A percentile compares a stretch with the other conserved stretches of the same genome.
These are phyloP conservation scores for Solanum aculeatissimum DNA, from an alignment of 305 asterid genomes.

Conservation along the genomic window DNA sequence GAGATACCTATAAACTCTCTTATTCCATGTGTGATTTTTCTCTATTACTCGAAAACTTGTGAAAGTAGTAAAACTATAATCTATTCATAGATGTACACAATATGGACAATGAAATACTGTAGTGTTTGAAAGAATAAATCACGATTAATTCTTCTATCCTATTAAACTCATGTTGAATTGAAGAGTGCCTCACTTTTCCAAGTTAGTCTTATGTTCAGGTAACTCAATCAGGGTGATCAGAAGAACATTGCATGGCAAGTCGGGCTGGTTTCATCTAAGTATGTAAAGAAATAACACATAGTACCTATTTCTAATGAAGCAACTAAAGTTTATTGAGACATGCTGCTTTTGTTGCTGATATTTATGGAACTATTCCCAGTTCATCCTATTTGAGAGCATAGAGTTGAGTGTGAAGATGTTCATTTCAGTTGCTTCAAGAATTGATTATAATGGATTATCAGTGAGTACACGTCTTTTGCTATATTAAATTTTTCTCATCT, in stretches of 20 bases:
- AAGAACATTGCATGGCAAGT: constrained; percentile 76
- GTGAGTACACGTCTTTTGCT: too few species aligned
- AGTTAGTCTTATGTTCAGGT: constrained; percentile 26
- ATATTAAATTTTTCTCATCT: too few species aligned
- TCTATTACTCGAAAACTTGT: background rate
- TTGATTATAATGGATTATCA: too few species aligned
- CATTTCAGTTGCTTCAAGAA: too few species aligned
- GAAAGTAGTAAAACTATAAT: background rate
- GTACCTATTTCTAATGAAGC: constrained; percentile 19
- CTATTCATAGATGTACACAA: background rate
- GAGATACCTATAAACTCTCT: background rate
- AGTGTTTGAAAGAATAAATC: background rate
- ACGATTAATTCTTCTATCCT: background rate
- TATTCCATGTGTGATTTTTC: background rate
- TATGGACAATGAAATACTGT: background rate
- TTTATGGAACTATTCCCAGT: too few species aligned
- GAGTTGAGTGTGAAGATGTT: too few species aligned
- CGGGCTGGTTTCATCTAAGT: constrained; percentile 82
- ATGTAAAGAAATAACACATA: constrained; percentile 69
- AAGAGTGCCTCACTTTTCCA: background rate
- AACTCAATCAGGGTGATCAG: constrained; percentile 83
- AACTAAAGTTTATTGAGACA: too few species aligned
- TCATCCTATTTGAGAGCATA: too few species aligned
- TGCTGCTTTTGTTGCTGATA: too few species aligned
- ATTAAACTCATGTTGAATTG: background rate